These are phyloP conservation scores for Rauvolfia tetraphylla DNA, from an alignment of 257 asterid genomes.

Conservation along the genomic window DNA sequence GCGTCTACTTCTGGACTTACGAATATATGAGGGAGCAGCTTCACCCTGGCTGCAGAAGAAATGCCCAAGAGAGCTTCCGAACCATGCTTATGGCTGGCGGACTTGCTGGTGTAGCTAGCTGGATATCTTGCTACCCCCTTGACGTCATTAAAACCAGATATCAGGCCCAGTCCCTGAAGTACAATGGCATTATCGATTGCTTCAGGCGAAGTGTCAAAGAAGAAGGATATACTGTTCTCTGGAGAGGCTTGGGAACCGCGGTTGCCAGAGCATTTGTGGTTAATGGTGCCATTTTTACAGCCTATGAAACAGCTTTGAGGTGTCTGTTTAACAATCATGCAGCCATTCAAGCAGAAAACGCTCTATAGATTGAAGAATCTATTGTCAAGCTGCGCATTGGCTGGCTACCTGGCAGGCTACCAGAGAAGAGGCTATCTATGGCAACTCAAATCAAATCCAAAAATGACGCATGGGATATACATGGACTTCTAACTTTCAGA, in stretches of 20 bases:
- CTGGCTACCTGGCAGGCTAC: no score
- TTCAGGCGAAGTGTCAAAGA: slow-evolving; percentile 38
- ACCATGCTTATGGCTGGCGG: slow-evolving; percentile 86
- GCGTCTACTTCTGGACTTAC: slow-evolving; percentile 65
- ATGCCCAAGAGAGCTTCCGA: slow-evolving; percentile 39
- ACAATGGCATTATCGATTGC: slow-evolving; percentile 55
- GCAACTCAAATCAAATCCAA: not conserved
- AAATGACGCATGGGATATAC: not conserved
- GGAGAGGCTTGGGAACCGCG: slow-evolving; percentile 78
- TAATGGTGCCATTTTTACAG: slow-evolving; percentile 65
- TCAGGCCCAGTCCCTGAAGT: slow-evolving; percentile 49
- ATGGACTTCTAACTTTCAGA: not conserved
- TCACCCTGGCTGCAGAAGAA: slow-evolving; percentile 65
- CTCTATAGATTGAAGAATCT: slow-evolving; percentile 8
- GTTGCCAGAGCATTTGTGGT: slow-evolving; percentile 67
- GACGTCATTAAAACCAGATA: slow-evolving; percentile 74
- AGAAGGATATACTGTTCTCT: slow-evolving; percentile 57
- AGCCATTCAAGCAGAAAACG: slow-evolving; percentile 26
- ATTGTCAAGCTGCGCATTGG: no score
- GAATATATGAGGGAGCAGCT: slow-evolving; percentile 57
- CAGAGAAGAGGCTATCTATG: not conserved
- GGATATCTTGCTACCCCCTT: slow-evolving; percentile 69
- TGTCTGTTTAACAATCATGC: slow-evolving; percentile 34
- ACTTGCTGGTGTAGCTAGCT: slow-evolving; percentile 67
- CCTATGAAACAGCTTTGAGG: slow-evolving; percentile 62